These are phyloP conservation scores for Candida pseudoglaebosa DNA, from an alignment of 805 yeast genomes.

Conservation along the genomic window DNA sequence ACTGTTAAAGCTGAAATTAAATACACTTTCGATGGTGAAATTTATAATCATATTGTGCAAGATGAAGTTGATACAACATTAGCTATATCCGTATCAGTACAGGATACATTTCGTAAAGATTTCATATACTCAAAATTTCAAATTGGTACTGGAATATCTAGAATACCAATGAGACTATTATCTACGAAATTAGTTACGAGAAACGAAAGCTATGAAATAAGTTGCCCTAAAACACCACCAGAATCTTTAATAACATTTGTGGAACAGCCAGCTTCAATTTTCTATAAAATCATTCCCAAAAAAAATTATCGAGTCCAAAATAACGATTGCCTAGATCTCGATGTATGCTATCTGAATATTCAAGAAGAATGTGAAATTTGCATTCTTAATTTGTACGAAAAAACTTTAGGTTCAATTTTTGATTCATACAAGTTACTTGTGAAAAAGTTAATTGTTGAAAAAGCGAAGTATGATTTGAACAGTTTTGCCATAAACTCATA, in stretches of 20 bases:
- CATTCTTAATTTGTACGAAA: slow-evolving; percentile 1
- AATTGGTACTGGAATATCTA: slow-evolving; percentile 52
- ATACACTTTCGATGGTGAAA: slow-evolving; percentile 17
- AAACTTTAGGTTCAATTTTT: slow-evolving; percentile 6
- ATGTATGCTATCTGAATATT: slow-evolving; percentile 44
- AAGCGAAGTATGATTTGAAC: slow-evolving; percentile 26
- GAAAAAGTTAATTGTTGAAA: slow-evolving; percentile 14
- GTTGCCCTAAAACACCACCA: slow-evolving; percentile 15
- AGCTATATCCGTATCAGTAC: slow-evolving; percentile 70
- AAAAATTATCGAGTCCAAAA: slow-evolving; percentile 14
- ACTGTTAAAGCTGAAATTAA: slow-evolving; percentile 17
- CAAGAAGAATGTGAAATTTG: slow-evolving; percentile 37
- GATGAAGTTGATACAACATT: slow-evolving; percentile 50
- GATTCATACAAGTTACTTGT: slow-evolving; percentile 21
- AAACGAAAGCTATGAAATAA: slow-evolving; percentile 22
- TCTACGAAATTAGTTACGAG: slow-evolving; percentile 36
- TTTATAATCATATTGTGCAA: slow-evolving; percentile 19
- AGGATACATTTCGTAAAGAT: slow-evolving; percentile 63
- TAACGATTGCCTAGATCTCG: slow-evolving; percentile 39
- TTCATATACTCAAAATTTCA: slow-evolving; percentile 64
- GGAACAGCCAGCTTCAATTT: slow-evolving; percentile 66
- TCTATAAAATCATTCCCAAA: slow-evolving; percentile 46
- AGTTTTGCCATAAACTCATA: slow-evolving; percentile 22
- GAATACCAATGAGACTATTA: slow-evolving; percentile 51
- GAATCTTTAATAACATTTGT: slow-evolving; percentile 49